A percentile compares a stretch with the other conserved stretches of the same genome.
phyloP scores from a whole-genome alignment of 2,329 filamentous ascomycete genomes.

The Colletotrichum sp. region DNA sequence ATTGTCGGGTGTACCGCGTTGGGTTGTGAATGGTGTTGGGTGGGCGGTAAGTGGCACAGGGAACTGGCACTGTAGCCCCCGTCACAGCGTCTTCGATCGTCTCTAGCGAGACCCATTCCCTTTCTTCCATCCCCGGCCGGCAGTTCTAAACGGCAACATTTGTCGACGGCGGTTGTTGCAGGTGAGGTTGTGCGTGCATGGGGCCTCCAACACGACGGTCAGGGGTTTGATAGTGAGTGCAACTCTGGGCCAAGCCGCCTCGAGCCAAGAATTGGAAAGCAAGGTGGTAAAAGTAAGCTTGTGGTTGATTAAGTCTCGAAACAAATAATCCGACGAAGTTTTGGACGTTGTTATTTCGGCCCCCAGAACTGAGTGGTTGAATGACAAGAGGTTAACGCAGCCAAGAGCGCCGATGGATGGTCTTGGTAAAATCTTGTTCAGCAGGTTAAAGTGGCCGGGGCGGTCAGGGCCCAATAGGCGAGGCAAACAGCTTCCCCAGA shows the following conservation, averaged over 20 bases:
- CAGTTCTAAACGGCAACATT: slow-evolving; percentile 5
- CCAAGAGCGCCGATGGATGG: slow-evolving; percentile 6
- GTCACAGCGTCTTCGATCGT: background rate
- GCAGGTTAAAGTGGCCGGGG: background rate
- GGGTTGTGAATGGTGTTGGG: background rate
- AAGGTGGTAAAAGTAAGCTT: slow-evolving; percentile 7
- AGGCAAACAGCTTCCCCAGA: background rate
- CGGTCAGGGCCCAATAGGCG: background rate
- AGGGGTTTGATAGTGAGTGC: background rate
- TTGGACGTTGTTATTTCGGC: background rate
- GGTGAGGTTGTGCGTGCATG: background rate
- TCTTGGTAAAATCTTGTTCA: slow-evolving; percentile 12
- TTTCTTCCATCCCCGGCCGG: background rate
- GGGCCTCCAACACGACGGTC: background rate
- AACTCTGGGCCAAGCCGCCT: background rate
- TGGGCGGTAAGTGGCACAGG: background rate
- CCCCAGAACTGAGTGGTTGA: background rate
- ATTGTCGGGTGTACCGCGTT: background rate
- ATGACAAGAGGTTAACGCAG: slow-evolving; percentile 1
- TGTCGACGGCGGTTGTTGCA: slow-evolving; percentile 10
- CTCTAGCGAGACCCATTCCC: background rate
- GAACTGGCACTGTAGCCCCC: background rate
- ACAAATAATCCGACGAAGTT: background rate
- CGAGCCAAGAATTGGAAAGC: background rate
- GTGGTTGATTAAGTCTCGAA: background rate